Percentiles rank a stretch among this genome's conserved stretches.
These are phyloP conservation scores for Arabidopsis hybrid DNA, from an alignment of 441 rosid species.

Conservation along the genomic window DNA sequence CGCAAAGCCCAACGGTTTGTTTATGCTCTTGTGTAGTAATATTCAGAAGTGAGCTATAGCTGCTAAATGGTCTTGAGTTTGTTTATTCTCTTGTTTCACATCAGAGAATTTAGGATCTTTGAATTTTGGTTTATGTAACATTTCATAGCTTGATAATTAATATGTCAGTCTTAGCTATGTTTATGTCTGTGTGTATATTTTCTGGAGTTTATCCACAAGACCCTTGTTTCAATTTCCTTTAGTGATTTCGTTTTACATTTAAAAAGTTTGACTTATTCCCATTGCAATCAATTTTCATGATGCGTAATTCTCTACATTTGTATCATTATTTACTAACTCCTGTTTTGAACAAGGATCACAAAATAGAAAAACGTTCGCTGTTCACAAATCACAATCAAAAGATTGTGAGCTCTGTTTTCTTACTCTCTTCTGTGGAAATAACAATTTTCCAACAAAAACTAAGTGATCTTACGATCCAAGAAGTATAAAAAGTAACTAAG, in stretches of 20 bases:
- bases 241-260: constrained; percentile 4
- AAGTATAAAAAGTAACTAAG: too few species aligned
- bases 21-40: background rate
- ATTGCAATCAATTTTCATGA: background rate
- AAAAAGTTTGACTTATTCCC: background rate
- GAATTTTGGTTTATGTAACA: background rate
- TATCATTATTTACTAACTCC: background rate
- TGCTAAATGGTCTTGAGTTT: background rate
- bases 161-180: background rate
- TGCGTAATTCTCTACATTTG: background rate
- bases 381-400: too few species aligned
- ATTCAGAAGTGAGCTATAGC: background rate
- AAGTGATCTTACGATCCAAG: too few species aligned
- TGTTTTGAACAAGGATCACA: background rate
- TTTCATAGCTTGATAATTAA: constrained; percentile 1
- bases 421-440: too few species aligned
- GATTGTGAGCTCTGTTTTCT: too few species aligned
- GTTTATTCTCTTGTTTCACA: background rate
- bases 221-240: background rate
- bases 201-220: background rate
- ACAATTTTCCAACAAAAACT: too few species aligned
- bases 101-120: constrained; percentile 14
- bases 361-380: too few species aligned
- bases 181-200: background rate
- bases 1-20: too few species aligned